Evolutionary conservation across 1,284 basidiomycete genomes (phyloP), one percentile per base, ranked within the genome.

Genomic region (Exsudoporus floridanus): DNA sequence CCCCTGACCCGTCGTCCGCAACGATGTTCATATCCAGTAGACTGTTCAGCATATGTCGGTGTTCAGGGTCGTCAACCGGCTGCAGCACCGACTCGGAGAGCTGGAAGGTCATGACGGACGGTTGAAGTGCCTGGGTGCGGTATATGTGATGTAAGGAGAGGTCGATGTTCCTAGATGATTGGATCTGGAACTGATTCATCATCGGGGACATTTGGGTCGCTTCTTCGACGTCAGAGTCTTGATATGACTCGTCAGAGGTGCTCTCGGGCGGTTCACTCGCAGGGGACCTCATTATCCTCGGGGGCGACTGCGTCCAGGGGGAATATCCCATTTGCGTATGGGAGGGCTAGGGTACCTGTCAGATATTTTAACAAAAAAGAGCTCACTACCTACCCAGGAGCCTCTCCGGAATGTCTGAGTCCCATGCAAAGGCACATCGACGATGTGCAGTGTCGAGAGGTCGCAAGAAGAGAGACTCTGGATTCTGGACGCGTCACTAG

Each of bases 121-220:
- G 67, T 5, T 57, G 60, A 31, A 63, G 60, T 8, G 61, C 46
- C 37, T 55, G 67, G 6, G 53, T 19, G 13, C 19, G 53, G 37
- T 54, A 35, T 27, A 25, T 42, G 30, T 55, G 53, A 3, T 53
- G 46, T 33, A 49, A 37, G 10, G 52, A n/a, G 30, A 30, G 36
- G 41, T 50, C 44, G 41, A 58, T 16, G 43, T 41, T 49, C 35
- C 55, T 52, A 7, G 54, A 52, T 6, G 65, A 50, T 16, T 51
- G 67, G 23, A 70, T 38, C 47, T 70, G 66, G 13, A 71, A 71
- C 47, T 64, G 55, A 40, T 57, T 67, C 58, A 68, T 57, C 69
- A 72, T 68, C 42, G 66, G 70, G 1, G 55, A 70, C 66, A 72
- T 72, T 31, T 47, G 48, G 37, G 41, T 58, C 38, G 12, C 42